These are phyloP conservation scores for Andrographis paniculata DNA, from an alignment of 305 asterid genomes.

Conservation along the genomic window DNA sequence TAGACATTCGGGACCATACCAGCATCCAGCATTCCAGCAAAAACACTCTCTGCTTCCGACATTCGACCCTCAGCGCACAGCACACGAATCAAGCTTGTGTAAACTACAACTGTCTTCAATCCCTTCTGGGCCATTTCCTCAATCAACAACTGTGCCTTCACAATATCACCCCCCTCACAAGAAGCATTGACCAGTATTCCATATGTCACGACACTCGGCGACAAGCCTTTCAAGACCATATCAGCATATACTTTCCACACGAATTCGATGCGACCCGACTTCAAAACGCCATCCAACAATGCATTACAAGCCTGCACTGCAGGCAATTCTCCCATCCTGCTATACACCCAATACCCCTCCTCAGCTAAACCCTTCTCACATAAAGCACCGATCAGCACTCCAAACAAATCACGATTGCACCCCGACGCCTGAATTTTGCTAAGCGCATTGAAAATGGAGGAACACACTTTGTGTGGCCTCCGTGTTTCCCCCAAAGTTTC, in stretches of 20 bases:
- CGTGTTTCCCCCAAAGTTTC: slow-evolving; percentile 38
- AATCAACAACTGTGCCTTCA: slow-evolving; percentile 33
- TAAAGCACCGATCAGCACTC: slow-evolving; percentile 59
- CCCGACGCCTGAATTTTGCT: slow-evolving; percentile 21
- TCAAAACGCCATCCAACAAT: slow-evolving; percentile 48
- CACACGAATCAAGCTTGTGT: slow-evolving; percentile 51
- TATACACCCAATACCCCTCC: slow-evolving; percentile 72
- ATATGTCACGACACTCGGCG: slow-evolving; percentile 57
- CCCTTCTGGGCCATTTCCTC: slow-evolving; percentile 60
- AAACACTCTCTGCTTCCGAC: slow-evolving; percentile 41
- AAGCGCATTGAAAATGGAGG: slow-evolving; percentile 48
- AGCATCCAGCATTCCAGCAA: slow-evolving; percentile 32
- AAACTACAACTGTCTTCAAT: slow-evolving; percentile 53
- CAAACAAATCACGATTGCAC: slow-evolving; percentile 29
- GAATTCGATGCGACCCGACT: slow-evolving; percentile 28
- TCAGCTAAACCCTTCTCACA: slow-evolving; percentile 54
- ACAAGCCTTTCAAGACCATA: slow-evolving; percentile 42
- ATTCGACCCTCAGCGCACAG: slow-evolving; percentile 36
- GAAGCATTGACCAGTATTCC: slow-evolving; percentile 66
- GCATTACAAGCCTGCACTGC: slow-evolving; percentile 53
- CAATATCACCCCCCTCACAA: slow-evolving; percentile 39
- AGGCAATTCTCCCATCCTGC: slow-evolving; percentile 43
- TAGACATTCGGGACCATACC: slow-evolving; percentile 46
- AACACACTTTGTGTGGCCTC: slow-evolving; percentile 41
- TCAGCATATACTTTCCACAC: slow-evolving; percentile 56